Percentiles rank a stretch among this genome's conserved stretches.
Conservation (phyloP, 2,329 filamentous ascomycete species). For the Diaporthe helianthi region DNA sequence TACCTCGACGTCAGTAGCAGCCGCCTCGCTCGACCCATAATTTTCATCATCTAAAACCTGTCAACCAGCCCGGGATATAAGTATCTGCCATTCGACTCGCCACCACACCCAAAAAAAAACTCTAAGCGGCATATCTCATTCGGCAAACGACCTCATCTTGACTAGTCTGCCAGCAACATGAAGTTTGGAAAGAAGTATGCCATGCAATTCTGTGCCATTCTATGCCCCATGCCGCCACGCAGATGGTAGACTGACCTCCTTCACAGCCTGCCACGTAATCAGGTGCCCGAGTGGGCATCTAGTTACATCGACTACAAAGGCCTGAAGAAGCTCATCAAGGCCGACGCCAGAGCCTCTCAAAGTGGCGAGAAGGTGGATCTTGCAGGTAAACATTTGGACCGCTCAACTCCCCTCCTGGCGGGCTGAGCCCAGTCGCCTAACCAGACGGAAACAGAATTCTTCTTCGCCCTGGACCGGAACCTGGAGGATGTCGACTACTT, state of each 20-base stretch:
- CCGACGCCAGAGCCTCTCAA: constrained; percentile 69
- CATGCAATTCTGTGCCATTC: neutral
- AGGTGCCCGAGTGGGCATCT: constrained; percentile 86
- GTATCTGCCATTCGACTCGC: constrained; percentile 1
- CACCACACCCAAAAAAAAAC: neutral
- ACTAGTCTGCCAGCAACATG: constrained; percentile 39
- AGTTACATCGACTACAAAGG: constrained; percentile 90
- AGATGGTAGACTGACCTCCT: neutral
- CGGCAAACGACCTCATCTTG: constrained; percentile 3
- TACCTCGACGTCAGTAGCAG: constrained; percentile 7
- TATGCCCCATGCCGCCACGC: neutral
- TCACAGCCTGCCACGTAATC: constrained; percentile 71
- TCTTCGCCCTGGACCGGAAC: constrained; percentile 94
- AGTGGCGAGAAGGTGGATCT: constrained; percentile 81
- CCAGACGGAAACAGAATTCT: constrained; percentile 75
- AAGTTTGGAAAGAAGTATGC: constrained; percentile 48
- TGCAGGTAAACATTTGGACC: constrained; percentile 72
- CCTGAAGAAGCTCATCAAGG: constrained; percentile 94
- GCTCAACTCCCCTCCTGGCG: constrained; percentile 31
- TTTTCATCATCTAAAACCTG: constrained; percentile 11
- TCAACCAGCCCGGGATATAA: neutral
- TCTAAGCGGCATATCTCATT: neutral
- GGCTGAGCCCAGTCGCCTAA: constrained; percentile 47
- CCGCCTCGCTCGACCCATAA: constrained; percentile 7
- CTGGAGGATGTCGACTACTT: constrained; percentile 96